Conservation (phyloP, 1,139 yeast genomes). For the Blastobotrys persicus region DNA sequence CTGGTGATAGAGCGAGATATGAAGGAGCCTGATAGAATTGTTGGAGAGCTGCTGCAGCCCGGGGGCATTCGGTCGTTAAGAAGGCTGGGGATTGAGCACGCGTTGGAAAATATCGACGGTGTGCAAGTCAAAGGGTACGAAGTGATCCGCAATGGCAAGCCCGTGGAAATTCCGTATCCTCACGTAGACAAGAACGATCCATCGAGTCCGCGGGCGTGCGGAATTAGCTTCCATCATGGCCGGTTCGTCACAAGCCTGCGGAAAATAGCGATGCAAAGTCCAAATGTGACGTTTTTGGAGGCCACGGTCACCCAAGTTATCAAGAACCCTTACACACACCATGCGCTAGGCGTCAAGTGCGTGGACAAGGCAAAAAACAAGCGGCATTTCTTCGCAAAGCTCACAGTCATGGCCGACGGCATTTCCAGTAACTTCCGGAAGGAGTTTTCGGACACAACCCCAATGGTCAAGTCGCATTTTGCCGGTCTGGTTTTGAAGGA, state of each 20-base stretch:
- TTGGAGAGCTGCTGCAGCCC: constrained; percentile 96
- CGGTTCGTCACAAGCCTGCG: constrained; percentile 77
- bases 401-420: constrained; percentile 88
- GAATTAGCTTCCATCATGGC: constrained; percentile 87
- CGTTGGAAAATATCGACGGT: constrained; percentile 81
- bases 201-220: constrained; percentile 51
- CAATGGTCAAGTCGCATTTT: constrained; percentile 76
- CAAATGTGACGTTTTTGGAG: constrained; percentile 65
- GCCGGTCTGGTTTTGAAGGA: constrained; percentile 75
- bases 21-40: constrained; percentile 90
- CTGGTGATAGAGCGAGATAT: constrained; percentile 73
- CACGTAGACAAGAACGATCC: constrained; percentile 23
- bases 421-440: constrained; percentile 90
- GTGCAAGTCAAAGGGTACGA: constrained; percentile 76
- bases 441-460: constrained; percentile 58
- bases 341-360: constrained; percentile 65
- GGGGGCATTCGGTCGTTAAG: constrained; percentile 82
- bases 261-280: constrained; percentile 61
- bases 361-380: constrained; percentile 27
- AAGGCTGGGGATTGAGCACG: constrained; percentile 76
- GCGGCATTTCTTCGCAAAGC: constrained; percentile 50
- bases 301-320: constrained; percentile 74
- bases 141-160: constrained; percentile 59
- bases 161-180: constrained; percentile 69
- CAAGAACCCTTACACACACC: constrained; percentile 48